phyloP scores from a whole-genome alignment of 148 eudicot genomes.

The Bassia scoparia region DNA sequence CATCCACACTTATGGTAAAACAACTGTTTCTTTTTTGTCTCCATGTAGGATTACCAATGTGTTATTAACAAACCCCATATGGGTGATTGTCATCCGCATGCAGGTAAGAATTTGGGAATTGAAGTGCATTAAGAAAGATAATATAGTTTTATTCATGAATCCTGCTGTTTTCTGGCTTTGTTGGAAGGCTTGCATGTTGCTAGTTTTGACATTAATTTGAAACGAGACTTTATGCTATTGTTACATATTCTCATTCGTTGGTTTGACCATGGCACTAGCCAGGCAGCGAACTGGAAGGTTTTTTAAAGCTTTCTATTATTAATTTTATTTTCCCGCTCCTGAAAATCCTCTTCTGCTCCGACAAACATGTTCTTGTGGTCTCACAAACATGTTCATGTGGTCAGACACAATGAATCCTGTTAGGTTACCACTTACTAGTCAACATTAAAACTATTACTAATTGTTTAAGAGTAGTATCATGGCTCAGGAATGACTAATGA shows the following conservation, averaged over 20 bases:
- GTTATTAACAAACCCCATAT: constrained; percentile 94
- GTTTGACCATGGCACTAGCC: background rate
- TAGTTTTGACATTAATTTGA: too few species aligned
- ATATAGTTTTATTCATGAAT: too few species aligned
- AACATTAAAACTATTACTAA: too few species aligned
- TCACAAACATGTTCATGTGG: background rate
- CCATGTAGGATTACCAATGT: constrained; percentile 74
- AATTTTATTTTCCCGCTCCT: background rate
- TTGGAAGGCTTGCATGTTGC: background rate
- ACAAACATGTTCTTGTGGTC: background rate
- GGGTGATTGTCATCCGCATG: constrained; percentile 97
- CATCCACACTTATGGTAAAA: background rate
- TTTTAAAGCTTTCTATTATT: background rate
- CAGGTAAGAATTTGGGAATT: constrained; percentile 49
- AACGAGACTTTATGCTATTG: background rate
- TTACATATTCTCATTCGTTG: background rate
- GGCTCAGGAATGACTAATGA: too few species aligned
- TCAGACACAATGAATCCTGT: background rate
- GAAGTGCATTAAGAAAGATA: background rate
- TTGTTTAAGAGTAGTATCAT: background rate
- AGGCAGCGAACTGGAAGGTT: background rate
- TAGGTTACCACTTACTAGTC: background rate
- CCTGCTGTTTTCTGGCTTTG: background rate
- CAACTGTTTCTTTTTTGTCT: background rate
- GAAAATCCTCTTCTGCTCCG: background rate